Evolutionary conservation across 495 filamentous ascomycete species (phyloP).

Genomic region (Venustampulla echinocandica): DNA sequence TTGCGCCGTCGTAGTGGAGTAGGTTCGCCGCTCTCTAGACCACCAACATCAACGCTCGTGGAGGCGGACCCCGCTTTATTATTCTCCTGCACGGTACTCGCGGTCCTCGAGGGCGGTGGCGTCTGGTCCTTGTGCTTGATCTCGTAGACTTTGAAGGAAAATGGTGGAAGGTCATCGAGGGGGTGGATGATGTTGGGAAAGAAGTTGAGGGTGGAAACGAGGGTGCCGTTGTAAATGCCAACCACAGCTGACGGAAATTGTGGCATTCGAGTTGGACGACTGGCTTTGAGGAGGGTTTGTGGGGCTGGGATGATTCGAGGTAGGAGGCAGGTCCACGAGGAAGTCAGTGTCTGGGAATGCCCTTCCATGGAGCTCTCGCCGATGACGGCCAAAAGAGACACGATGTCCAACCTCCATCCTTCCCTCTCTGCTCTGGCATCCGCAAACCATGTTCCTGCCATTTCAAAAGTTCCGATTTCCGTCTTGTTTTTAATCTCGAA

Average conservation of each 20-base stretch:
- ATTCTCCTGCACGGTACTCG: not conserved
- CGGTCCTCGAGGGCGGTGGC: not conserved
- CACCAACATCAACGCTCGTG: constrained; percentile 4
- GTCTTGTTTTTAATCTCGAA: not conserved
- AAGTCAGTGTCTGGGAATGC: constrained; percentile 48
- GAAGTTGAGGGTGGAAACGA: constrained; percentile 47
- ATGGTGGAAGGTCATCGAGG: constrained; percentile 38
- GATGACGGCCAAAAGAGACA: constrained; percentile 54
- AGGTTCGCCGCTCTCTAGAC: constrained; percentile 4
- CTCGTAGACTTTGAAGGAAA: constrained; percentile 37
- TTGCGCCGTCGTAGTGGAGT: constrained; percentile 10
- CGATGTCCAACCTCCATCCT: constrained; percentile 51
- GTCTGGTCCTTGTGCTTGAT: constrained; percentile 34
- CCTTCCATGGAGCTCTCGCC: constrained; percentile 50
- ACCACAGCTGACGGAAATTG: constrained; percentile 43
- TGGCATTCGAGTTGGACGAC: constrained; percentile 48
- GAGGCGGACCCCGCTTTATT: not conserved
- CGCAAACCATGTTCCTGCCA: constrained; percentile 16
- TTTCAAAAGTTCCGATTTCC: too few species aligned
- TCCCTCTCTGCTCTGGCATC: constrained; percentile 1
- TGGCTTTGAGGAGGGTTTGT: constrained; percentile 50
- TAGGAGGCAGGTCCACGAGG: constrained; percentile 44
- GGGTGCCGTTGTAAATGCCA: constrained; percentile 48
- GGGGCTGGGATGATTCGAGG: constrained; percentile 61
- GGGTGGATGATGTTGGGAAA: constrained; percentile 53